Evolutionary conservation across 2,329 filamentous ascomycete species (phyloP), one percentile per base, ranked within the genome.

Genomic region (Aureobasidium sp.): DNA sequence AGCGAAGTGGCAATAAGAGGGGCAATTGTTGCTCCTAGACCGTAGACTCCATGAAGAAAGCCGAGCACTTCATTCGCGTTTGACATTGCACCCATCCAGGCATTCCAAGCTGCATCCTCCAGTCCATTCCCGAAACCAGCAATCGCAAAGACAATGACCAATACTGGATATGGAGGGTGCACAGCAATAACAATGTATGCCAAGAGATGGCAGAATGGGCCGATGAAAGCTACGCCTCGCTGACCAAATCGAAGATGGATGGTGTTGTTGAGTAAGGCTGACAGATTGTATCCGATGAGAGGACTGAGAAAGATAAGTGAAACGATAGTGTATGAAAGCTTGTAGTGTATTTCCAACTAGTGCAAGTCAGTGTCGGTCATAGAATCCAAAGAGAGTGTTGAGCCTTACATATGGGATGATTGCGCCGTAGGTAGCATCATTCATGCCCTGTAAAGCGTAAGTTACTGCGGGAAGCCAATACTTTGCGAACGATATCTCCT

Each of bases 41-140:
- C 88, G 69, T 91, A 93, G 41, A 83, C 83, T 0, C 83, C 87
- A 70, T 91, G 88, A 29, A 92, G 74, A 63, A 91, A 79, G 0
- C 89, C 89, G 1, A 91, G 80, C 1, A 93, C 76, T 70, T 91
- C 85, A 70, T 92, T 91, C 8, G 87, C 83, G 63, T 84, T 83
- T 14, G 83, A 80, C 85, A 93, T 89, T 68, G 86, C 87, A 12
- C 89, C 89, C 22, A 85, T 79, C 81, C 82, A 85, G 0, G 82
- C 82, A 68, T 83, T 84, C 78, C 82, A 85, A 6, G 79, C 83
- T 0, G 82, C 81, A 67, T 86, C 87, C 60, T 84, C 80, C 9
- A 91, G 74, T 2, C 89, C 89, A 70, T 87, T 90, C 0, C 88
- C 88, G 53, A 89, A 85, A 1, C 88, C 88, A 1, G 84, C 81